Evolutionary conservation across 805 yeast species (phyloP), one percentile per base, ranked within the genome.

Genomic region (Cyberlindnera xishuangbannaensis): DNA sequence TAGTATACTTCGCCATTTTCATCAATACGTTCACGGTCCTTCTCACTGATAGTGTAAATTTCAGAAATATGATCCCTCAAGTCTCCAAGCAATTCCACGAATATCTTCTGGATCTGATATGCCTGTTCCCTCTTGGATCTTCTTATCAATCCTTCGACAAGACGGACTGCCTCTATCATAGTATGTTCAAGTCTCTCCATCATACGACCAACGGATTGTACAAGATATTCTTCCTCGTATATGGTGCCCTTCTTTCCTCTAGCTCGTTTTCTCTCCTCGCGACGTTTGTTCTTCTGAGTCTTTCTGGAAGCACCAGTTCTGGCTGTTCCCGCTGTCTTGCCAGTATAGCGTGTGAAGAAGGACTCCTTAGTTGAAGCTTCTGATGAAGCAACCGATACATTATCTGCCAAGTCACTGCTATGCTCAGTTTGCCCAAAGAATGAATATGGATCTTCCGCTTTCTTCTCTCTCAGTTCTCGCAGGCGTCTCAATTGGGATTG

Each of bases 241-340:
- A 92, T 83, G 6, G 97, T 90, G 29, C 97, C 97, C 64, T 92
- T 92, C 66, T 94, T 86, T 40, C 99, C 99, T 49, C 95, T 76
- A 2, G 98, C 99, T 40, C 78, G 73, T 64, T 92, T 92, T 50
- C 98, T 76, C 55, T 90, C 98, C 59, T 90, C 97, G 45, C 98
- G 76, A 56, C 95, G 83, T 45, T 79, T 76, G 59, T 92, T 92
- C 62, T 92, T 92, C 6, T 94, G 73, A 0, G 98, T 88, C 51
- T 82, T 73, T 58, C 99, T 74, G 1, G 96, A 80, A 3, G 92
- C 97, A 18, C 97, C 97, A 0, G 98, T 92, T 53, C 83, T 83
- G 4, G 97, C 97, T 3, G 98, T 92, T 16, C 95, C 95, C 1
- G 82, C 69, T 1, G 97, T 88, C 59, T 90, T 88, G 43, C 97